Evolutionary conservation across 306 rosid genomes (phyloP).

Genomic region (Vachellia collinsii): DNA sequence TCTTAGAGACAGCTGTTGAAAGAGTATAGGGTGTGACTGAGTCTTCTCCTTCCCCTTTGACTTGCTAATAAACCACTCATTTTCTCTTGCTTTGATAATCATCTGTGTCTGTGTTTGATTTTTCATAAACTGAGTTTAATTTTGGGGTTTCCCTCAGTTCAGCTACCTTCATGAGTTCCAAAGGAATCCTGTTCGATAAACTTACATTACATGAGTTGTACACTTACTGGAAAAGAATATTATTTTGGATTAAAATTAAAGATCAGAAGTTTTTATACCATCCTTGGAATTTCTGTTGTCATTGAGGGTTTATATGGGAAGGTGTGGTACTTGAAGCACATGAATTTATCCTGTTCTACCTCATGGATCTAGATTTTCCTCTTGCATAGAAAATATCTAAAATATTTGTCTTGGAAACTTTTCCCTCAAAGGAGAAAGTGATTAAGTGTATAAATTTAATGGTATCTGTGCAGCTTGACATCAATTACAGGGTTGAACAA

Average conservation of each 20-base stretch:
- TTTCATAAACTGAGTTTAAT: not conserved
- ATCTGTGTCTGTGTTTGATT: not conserved
- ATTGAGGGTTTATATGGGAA: too few species aligned
- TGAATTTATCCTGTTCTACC: not conserved
- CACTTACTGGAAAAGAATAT: not conserved
- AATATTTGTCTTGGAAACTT: not conserved
- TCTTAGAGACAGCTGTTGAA: not conserved
- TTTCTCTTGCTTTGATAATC: not conserved
- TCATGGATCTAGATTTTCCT: not conserved
- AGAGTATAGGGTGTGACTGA: too few species aligned
- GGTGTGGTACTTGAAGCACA: not conserved
- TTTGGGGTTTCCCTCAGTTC: conserved; percentile 1
- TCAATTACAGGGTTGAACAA: conserved; percentile 87
- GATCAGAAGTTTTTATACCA: not conserved
- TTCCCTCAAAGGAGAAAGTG: conserved; percentile 11
- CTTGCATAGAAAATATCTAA: not conserved
- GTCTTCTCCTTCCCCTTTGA: conserved; percentile 1
- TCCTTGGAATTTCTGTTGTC: too few species aligned
- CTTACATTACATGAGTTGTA: not conserved
- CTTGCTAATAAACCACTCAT: not conserved
- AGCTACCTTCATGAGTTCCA: conserved; percentile 9
- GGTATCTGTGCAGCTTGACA: conserved; percentile 57
- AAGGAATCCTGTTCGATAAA: conserved; percentile 1
- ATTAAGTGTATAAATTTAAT: conserved; percentile 8
- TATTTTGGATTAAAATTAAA: not conserved